phyloP scores from a whole-genome alignment of 495 filamentous ascomycete species.

The Penicillium riverlandense region DNA sequence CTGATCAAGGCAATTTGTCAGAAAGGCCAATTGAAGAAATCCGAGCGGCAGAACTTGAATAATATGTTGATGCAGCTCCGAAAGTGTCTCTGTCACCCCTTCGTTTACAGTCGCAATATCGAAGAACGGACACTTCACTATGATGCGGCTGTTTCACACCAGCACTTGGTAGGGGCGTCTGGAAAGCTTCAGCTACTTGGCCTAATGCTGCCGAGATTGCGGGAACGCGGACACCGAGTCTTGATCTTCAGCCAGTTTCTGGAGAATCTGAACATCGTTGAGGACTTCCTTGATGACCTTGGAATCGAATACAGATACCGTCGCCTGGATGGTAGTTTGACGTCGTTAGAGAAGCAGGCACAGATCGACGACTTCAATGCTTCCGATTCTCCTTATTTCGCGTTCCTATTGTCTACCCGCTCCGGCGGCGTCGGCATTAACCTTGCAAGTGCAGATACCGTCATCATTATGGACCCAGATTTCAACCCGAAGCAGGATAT shows the following conservation, averaged over 20 bases:
- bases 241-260: constrained; percentile 96
- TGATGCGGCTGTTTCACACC: constrained; percentile 47
- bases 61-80: constrained; percentile 95
- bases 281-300: constrained; percentile 79
- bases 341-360: constrained; percentile 79
- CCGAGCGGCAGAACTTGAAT: constrained; percentile 70
- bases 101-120: constrained; percentile 81
- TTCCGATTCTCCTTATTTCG: constrained; percentile 72
- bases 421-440: constrained; percentile 98
- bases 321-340: constrained; percentile 79
- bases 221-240: constrained; percentile 82
- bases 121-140: constrained; percentile 58
- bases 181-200: constrained; percentile 83
- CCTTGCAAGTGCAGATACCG: constrained; percentile 91
- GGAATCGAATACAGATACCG: constrained; percentile 51
- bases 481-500: constrained; percentile 99
- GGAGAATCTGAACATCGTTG: constrained; percentile 77
- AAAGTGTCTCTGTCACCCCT: constrained; percentile 93
- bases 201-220: constrained; percentile 83
- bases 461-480: constrained; percentile 96
- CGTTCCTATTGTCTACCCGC: constrained; percentile 86
- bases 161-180: constrained; percentile 84
- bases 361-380: constrained; percentile 91
- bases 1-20: constrained; percentile 81
- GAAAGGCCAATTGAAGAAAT: constrained; percentile 47